phyloP scores from a whole-genome alignment of 768 basidiomycete species.

The Tubosaeta sp. region DNA sequence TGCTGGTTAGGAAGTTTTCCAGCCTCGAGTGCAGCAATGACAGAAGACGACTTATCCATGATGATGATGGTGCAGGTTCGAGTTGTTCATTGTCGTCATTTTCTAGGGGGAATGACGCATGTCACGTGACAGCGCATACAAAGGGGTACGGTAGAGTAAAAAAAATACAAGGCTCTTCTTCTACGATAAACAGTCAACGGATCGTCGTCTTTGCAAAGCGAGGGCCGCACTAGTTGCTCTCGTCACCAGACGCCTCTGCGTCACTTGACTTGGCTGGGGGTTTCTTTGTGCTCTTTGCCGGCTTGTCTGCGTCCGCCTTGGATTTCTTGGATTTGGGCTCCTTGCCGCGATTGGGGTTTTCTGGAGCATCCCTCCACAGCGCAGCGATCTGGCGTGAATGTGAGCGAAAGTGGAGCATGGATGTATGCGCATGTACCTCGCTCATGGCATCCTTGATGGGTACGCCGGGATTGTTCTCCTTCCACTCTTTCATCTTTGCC shows the following conservation, averaged over 20 bases:
- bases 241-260: constrained; percentile 20
- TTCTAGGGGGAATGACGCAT: constrained; percentile 13
- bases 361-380: constrained; percentile 55
- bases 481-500: constrained; percentile 55
- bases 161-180: constrained; percentile 2
- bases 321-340: constrained; percentile 44
- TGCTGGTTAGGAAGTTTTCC: constrained; percentile 65
- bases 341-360: constrained; percentile 62
- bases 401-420: constrained; percentile 5
- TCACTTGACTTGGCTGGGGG: constrained; percentile 19
- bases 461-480: constrained; percentile 44
- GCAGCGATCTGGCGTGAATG: constrained; percentile 43
- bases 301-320: constrained; percentile 30
- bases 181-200: neutral
- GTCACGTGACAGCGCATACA: constrained; percentile 20
- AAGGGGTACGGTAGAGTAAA: constrained; percentile 10
- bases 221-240: constrained; percentile 16
- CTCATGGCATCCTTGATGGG: constrained; percentile 53
- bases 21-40: constrained; percentile 65
- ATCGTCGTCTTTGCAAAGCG: neutral
- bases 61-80: neutral
- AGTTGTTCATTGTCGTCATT: constrained; percentile 12
- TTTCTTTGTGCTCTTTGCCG: constrained; percentile 9
- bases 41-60: constrained; percentile 62
- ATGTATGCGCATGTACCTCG: constrained; percentile 29